phyloP scores from a whole-genome alignment of 148 eudicot genomes.

The Talinum fruticosum region DNA sequence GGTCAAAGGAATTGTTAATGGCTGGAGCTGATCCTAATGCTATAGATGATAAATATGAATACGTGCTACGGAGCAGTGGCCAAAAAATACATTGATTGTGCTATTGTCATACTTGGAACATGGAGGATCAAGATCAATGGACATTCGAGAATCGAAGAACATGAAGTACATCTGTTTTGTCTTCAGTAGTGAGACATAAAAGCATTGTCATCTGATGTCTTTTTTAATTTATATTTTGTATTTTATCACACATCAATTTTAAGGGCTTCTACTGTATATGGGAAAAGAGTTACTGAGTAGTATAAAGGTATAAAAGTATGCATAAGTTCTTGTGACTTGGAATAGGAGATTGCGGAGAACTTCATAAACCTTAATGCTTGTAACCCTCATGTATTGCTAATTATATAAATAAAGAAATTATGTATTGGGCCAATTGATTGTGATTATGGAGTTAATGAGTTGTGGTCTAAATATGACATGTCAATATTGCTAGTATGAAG shows the following conservation, averaged over 20 bases:
- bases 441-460: background rate
- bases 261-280: too few relatives aligned
- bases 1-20: conserved; percentile 75
- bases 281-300: too few relatives aligned
- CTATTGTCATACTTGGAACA: conserved; percentile 85
- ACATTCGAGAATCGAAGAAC: conserved; percentile 60
- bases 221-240: too few relatives aligned
- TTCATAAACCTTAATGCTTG: background rate
- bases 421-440: background rate
- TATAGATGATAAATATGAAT: conserved; percentile 95
- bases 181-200: too few relatives aligned
- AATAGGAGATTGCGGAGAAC: background rate
- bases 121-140: conserved; percentile 93
- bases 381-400: background rate
- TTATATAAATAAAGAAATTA: background rate
- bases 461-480: background rate
- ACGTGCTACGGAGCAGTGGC: conserved; percentile 85
- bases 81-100: conserved; percentile 88
- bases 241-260: too few relatives aligned
- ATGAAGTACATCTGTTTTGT: conserved; percentile 44
- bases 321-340: background rate
- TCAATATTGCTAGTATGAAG: background rate
- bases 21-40: conserved; percentile 99
- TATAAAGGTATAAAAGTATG: too few relatives aligned
- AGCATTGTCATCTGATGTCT: too few relatives aligned